phyloP scores from a whole-genome alignment of 2,329 filamentous ascomycete species.

The Beauveria medogensis region DNA sequence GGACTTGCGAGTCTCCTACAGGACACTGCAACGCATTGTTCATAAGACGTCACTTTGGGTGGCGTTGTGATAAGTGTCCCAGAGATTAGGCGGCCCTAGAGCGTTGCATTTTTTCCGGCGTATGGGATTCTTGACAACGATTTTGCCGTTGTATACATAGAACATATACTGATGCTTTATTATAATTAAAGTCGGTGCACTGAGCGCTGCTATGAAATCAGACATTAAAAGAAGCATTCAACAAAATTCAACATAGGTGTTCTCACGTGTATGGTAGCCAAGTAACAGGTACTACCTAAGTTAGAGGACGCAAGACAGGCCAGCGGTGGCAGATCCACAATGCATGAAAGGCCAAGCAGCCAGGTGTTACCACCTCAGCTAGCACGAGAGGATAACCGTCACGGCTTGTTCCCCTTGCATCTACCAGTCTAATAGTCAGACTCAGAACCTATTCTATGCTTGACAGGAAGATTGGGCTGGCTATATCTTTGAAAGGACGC shows the following conservation, averaged over 20 bases:
- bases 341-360: background rate
- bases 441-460: background rate
- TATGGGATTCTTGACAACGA: constrained; percentile 8
- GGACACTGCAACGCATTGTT: background rate
- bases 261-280: background rate
- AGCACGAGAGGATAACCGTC: background rate
- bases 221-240: background rate
- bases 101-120: constrained; percentile 11
- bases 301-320: too few relatives aligned
- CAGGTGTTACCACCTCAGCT: constrained; percentile 3
- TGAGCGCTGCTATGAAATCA: background rate
- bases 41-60: background rate
- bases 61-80: background rate
- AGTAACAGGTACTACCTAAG: too few relatives aligned
- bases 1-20: background rate
- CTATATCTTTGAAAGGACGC: background rate
- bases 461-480: background rate
- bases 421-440: background rate
- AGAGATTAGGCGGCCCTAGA: background rate
- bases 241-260: background rate
- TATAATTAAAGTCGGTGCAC: constrained; percentile 1
- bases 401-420: background rate
- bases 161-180: constrained; percentile 9
- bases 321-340: background rate
- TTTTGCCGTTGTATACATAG: constrained; percentile 10